These are phyloP conservation scores for Chaetomium strumarium DNA, from an alignment of 2,329 filamentous ascomycete genomes.

Conservation along the genomic window DNA sequence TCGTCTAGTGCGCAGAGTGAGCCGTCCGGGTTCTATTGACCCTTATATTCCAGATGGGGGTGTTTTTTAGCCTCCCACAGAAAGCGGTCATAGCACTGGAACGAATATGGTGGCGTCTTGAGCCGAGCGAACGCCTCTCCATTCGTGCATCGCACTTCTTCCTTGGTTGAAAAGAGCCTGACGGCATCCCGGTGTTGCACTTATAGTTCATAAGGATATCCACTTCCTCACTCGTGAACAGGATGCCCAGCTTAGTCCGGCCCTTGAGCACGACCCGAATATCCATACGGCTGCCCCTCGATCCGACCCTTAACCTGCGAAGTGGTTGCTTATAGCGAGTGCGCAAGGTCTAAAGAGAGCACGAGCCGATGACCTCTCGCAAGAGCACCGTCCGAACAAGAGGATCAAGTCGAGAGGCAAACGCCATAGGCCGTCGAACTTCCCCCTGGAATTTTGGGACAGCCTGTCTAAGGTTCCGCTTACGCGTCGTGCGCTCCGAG, in stretches of 20 bases:
- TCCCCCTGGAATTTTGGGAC: constrained; percentile 14
- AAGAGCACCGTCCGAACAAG: constrained; percentile 3
- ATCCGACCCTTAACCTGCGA: no score
- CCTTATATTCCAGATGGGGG: constrained; percentile 26
- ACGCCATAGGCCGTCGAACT: background rate
- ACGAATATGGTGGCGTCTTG: constrained; percentile 7
- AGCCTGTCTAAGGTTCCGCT: constrained; percentile 16
- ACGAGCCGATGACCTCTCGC: constrained; percentile 9
- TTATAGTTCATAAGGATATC: constrained; percentile 41
- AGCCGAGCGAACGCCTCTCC: constrained; percentile 23
- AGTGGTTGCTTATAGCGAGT: no score
- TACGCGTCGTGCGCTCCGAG: constrained; percentile 16
- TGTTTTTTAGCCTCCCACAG: constrained; percentile 29
- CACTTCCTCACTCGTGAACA: constrained; percentile 32
- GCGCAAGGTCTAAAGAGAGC: constrained; percentile 7
- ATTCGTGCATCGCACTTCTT: constrained; percentile 35
- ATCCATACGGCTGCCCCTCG: no score
- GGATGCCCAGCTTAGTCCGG: no score
- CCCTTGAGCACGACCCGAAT: no score
- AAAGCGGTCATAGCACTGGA: constrained; percentile 27
- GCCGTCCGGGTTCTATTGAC: constrained; percentile 21
- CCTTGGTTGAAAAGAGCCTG: constrained; percentile 38
- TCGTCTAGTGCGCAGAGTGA: constrained; percentile 35
- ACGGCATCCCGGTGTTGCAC: constrained; percentile 38
- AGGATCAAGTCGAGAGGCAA: constrained; percentile 10